Base-by-base conservation (phyloP, 495 filamentous ascomycete genomes). In the Lepidopterella palustris region DNA sequence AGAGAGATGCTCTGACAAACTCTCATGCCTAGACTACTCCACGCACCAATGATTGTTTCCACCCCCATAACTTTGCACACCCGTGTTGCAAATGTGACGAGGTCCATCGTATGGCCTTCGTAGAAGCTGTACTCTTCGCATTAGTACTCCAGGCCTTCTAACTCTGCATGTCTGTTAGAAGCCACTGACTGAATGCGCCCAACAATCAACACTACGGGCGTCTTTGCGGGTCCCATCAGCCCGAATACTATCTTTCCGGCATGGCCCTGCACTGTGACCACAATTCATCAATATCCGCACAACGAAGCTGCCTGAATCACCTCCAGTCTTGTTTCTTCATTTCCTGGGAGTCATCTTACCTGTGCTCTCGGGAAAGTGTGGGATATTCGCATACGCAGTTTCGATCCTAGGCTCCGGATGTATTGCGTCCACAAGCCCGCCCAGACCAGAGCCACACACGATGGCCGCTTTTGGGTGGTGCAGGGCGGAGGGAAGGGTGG, bases 161-260 rank as follows among this genome's bases (percentile, higher is more conserved):
- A 20, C 2, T 6, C 25, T 18, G 20, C 29, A 35, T 25, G 18
- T 27, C 50, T 48, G 52, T 27, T 31, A 21, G 20, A 27, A 49
- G n/a, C 40, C 58, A 77, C 86, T 79, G 45, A 90, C 87, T 90
- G 87, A 59, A 80, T 79, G 64, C 87, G 78, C 35, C 87, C 87
- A 68, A 87, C 82, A 79, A 91, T 85, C 65, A 90, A 76, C 3
- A 89, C 84, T 3, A 82, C 80, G 1, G 86, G 82, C 10, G 78
- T 79, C 54, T 76, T 75, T 28, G 74, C 58, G 5, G 65, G 60
- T 6, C 81, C 80, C 39, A 90, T 73, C 6, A 80, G 66, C 4
- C 87, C 85, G 71, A 90, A 89, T 8, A 90, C 79, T 51, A 91
- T 73, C 67, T 86, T 88, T 31, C 87, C 86, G 45, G 81, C 87